Percentiles rank a stretch among this genome's conserved stretches.
phyloP scores from a whole-genome alignment of 139 green algal genomes.

The Micractinium conductrix region DNA sequence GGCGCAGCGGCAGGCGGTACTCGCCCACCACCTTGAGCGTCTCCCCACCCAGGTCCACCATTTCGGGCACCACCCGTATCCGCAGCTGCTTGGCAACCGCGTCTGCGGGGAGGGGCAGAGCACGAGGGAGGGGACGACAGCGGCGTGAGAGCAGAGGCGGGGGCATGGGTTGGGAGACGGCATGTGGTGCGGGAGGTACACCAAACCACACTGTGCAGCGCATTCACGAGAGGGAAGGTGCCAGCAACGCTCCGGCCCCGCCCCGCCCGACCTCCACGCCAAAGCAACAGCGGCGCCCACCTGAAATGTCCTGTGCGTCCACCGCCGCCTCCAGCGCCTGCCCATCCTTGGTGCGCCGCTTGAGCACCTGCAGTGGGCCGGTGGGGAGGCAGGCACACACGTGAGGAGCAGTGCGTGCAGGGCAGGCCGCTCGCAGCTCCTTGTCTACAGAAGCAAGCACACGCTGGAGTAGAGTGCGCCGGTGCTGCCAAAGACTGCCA shows the following conservation, averaged over 20 bases:
- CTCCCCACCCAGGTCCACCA: slow-evolving; percentile 42
- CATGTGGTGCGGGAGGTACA: too few relatives aligned
- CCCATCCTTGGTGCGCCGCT: slow-evolving; percentile 17
- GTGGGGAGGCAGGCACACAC: not conserved
- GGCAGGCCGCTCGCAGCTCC: too few relatives aligned
- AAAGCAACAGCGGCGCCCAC: not conserved
- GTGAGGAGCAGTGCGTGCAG: too few relatives aligned
- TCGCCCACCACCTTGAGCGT: slow-evolving; percentile 33
- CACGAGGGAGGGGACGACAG: not conserved
- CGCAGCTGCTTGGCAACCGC: slow-evolving; percentile 46
- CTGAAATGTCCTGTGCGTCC: slow-evolving; percentile 31
- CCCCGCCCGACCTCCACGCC: too few relatives aligned
- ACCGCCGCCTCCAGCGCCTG: slow-evolving; percentile 14
- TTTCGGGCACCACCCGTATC: slow-evolving; percentile 38
- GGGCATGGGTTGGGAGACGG: not conserved
- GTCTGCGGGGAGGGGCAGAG: too few relatives aligned
- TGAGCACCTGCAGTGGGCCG: slow-evolving; percentile 14
- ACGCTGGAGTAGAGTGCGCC: too few relatives aligned
- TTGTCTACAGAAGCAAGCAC: too few relatives aligned
- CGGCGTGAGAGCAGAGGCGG: not conserved
- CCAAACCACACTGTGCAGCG: too few relatives aligned
- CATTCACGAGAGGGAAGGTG: too few relatives aligned
- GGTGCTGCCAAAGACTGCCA: too few relatives aligned
- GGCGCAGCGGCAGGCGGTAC: slow-evolving; percentile 45
- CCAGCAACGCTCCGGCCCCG: too few relatives aligned